Evolutionary conservation across 352 stramenopile genomes (phyloP).

Genomic region (Phytopythium aichiense): DNA sequence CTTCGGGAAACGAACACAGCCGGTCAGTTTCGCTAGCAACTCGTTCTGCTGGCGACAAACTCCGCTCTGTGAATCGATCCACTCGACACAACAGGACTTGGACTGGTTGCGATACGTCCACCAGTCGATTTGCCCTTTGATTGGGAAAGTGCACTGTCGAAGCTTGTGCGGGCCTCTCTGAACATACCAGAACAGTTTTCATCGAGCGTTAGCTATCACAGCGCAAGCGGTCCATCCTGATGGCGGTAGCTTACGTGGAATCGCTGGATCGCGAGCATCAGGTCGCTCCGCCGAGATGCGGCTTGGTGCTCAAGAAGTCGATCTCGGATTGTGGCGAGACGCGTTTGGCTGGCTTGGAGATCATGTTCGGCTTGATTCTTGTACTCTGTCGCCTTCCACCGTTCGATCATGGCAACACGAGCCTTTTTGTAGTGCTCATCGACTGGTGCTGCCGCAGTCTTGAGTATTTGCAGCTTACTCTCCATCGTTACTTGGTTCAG

Average conservation of each 20-base stretch:
- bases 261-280: slow-evolving; percentile 29
- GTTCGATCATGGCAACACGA: slow-evolving; percentile 30
- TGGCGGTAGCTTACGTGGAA: slow-evolving; percentile 28
- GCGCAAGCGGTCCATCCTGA: too few relatives aligned
- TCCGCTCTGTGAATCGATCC: slow-evolving; percentile 12
- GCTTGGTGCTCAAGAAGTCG: slow-evolving; percentile 51
- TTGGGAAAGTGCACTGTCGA: slow-evolving; percentile 48
- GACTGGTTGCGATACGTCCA: slow-evolving; percentile 39
- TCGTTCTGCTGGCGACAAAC: slow-evolving; percentile 22
- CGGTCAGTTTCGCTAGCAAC: slow-evolving; percentile 17
- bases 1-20: slow-evolving; percentile 51
- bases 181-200: not conserved
- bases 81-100: slow-evolving; percentile 33
- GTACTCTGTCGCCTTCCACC: slow-evolving; percentile 7
- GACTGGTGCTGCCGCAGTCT: slow-evolving; percentile 37
- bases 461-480: slow-evolving; percentile 62
- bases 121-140: slow-evolving; percentile 63
- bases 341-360: slow-evolving; percentile 47
- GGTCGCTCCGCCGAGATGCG: slow-evolving; percentile 31
- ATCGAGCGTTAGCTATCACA: not conserved
- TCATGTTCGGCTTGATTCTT: slow-evolving; percentile 36
- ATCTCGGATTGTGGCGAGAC: slow-evolving; percentile 49
- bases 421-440: slow-evolving; percentile 57
- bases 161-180: slow-evolving; percentile 51
- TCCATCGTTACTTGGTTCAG: slow-evolving; percentile 51